Evolutionary conservation across 2,329 filamentous ascomycete genomes (phyloP).

Genomic region (Dendryphion nanum): DNA sequence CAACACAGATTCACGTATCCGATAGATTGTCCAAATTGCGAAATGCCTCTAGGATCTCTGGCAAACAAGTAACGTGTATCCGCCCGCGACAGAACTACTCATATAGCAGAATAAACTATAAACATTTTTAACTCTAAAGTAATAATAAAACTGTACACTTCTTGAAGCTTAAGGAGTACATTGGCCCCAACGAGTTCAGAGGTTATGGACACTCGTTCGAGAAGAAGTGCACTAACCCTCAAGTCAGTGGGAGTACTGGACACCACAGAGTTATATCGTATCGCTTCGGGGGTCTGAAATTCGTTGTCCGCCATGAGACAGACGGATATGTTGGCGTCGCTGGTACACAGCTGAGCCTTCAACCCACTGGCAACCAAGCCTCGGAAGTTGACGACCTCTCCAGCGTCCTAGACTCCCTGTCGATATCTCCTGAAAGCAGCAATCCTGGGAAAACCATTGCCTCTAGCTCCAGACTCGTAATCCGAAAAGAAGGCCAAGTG

Average conservation of each 20-base stretch:
- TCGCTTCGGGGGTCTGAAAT: slow-evolving; percentile 40
- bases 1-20: too few relatives aligned
- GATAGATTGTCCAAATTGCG: too few relatives aligned
- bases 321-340: slow-evolving; percentile 42
- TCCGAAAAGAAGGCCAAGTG: slow-evolving; percentile 29
- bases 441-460: slow-evolving; percentile 1
- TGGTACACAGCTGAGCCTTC: neutral
- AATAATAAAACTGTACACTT: too few relatives aligned
- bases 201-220: too few relatives aligned
- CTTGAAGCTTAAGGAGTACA: too few relatives aligned
- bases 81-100: too few relatives aligned
- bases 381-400: slow-evolving; percentile 2
- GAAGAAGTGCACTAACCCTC: slow-evolving; percentile 41
- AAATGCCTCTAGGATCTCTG: too few relatives aligned
- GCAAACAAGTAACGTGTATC: too few relatives aligned
- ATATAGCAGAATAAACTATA: too few relatives aligned
- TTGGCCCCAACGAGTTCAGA: too few relatives aligned
- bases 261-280: slow-evolving; percentile 50
- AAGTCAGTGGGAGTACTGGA: slow-evolving; percentile 41
- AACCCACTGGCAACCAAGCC: neutral
- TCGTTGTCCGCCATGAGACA: slow-evolving; percentile 32
- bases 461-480: slow-evolving; percentile 8
- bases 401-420: slow-evolving; percentile 6
- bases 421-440: slow-evolving; percentile 6
- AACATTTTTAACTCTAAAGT: too few relatives aligned